Percentiles rank a stretch among this genome's conserved stretches.
phyloP scores from a whole-genome alignment of 2,329 filamentous ascomycete species.

The Ceratocystis cacaofunesta region DNA sequence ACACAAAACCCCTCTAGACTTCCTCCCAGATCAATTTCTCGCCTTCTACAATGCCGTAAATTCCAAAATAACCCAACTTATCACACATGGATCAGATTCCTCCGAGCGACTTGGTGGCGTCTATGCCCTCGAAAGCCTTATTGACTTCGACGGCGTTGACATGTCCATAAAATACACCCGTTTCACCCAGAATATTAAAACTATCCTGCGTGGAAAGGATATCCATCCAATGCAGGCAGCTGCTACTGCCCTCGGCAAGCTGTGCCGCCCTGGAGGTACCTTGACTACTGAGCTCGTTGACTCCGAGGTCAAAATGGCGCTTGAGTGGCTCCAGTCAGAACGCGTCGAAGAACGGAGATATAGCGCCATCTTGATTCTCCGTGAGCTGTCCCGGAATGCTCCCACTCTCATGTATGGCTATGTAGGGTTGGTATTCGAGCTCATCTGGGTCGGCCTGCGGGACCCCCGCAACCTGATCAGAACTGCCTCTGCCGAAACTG shows the following conservation, averaged over 20 bases:
- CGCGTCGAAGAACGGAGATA: constrained; percentile 86
- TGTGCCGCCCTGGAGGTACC: constrained; percentile 84
- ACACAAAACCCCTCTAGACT: constrained; percentile 36
- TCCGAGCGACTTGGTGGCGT: constrained; percentile 84
- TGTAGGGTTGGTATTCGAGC: constrained; percentile 85
- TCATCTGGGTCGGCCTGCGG: constrained; percentile 87
- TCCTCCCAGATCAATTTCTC: constrained; percentile 63
- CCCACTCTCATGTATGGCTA: constrained; percentile 93
- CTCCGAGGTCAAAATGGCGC: constrained; percentile 85
- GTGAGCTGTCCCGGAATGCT: constrained; percentile 81
- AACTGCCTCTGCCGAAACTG: constrained; percentile 79
- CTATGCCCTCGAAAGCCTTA: constrained; percentile 77
- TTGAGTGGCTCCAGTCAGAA: constrained; percentile 95
- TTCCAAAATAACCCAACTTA: constrained; percentile 46
- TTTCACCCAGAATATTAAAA: constrained; percentile 81
- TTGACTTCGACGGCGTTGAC: constrained; percentile 94
- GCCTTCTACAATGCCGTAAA: constrained; percentile 42
- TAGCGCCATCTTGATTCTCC: constrained; percentile 77
- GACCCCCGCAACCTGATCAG: constrained; percentile 85
- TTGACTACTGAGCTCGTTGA: constrained; percentile 92
- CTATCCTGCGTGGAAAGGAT: constrained; percentile 79
- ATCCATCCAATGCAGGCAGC: constrained; percentile 81
- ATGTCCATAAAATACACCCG: constrained; percentile 84
- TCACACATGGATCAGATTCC: constrained; percentile 73
- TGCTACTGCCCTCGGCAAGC: constrained; percentile 72